Evolutionary conservation across 176 grass and related monocot species (phyloP), one percentile per base, ranked within the genome.

Genomic region (Juncus effusus): DNA sequence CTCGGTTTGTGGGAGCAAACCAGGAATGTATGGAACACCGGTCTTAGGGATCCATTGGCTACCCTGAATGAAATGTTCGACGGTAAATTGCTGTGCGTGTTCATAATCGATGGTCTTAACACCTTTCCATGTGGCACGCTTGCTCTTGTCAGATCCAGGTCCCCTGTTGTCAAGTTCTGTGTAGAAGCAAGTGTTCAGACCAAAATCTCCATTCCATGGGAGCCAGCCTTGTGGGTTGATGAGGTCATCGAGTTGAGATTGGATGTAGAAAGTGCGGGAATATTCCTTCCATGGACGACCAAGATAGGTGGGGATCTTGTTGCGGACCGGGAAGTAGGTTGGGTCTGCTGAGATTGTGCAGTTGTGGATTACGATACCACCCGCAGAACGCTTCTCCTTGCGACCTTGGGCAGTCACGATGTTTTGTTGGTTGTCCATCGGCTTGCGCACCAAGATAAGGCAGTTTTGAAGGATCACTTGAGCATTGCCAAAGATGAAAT

Each of bases 231-330:
- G 61, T 10, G 85, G 77, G 61, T 82, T 62, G 82, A 97, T 82
- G 53, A 97, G 62, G 0, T 82, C 93, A 0, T 84, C 93, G 2
- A 97, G 70, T 52, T 89, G 77, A 74, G 84, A 86, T 67, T 97
- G 88, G 70, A 97, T 61, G 74, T 63, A 76, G 13, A 97, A 50
- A 13, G 93, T 92, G 15, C 93, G 42, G 3, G 93, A 97, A 77
- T 78, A 97, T 36, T 84, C 77, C 82, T 86, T 97, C 93, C 93
- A 97, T 0, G 93, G 93, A 4, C 93, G 60, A 1, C 88, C 88
- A 4, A 97, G 85, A 88, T 92, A 97, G 3, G 76, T 85, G 10
- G 13, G 13, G 38, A 86, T 76, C 77, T 60, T 83, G 4, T 49
- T 64, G 13, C 76, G 61, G 6, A 38, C 40, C 1, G 65, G 47